Evolutionary conservation across 2,329 filamentous ascomycete species (phyloP), one percentile per base, ranked within the genome.

Genomic region (Hypoxylon sp.): DNA sequence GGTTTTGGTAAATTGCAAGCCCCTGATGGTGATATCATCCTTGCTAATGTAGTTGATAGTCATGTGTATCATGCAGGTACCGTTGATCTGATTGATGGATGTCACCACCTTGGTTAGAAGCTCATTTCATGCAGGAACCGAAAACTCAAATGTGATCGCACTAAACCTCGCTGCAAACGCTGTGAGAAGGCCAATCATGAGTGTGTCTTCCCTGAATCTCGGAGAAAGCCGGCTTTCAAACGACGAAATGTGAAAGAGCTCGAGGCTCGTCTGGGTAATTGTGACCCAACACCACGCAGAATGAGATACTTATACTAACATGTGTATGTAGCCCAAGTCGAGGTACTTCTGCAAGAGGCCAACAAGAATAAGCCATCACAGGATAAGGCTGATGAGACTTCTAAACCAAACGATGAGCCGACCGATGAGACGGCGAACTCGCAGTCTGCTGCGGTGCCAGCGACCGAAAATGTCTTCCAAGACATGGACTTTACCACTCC

Each of bases 211-310:
- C 92, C 95, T 55, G 90, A 95, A 73, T 89, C 91, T 47, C 81
- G 91, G 66, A 87, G 90, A 73, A 96, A 96, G 75, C 90, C 90
- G 46, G 89, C 90, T 3, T 88, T 90, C 13, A 96, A 95, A 75
- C 80, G 91, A 65, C 86, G 89, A 60, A 96, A 96, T 71, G 92
- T 96, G 55, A 94, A 89, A 74, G 88, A 94, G 67, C 76, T 97
- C 49, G 93, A 97, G 71, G 90, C 90, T 59, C 83, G 93, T 66
- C 75, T 97, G 67, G 89, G 90, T 94, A 83, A 20, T 3, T 50
- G 48, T 36, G 17, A 60, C 76, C 45, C 20, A 23, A 40, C 35
- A 47, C 23, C 16, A 27, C 19, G 26, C 17, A 11, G 15, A 9
- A 42, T 26, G 16, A n/a, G 13, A 20, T 26, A 15, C 43, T n/a